Evolutionary conservation across 805 yeast species (phyloP).

Genomic region (Metschnikowia henanensis): DNA sequence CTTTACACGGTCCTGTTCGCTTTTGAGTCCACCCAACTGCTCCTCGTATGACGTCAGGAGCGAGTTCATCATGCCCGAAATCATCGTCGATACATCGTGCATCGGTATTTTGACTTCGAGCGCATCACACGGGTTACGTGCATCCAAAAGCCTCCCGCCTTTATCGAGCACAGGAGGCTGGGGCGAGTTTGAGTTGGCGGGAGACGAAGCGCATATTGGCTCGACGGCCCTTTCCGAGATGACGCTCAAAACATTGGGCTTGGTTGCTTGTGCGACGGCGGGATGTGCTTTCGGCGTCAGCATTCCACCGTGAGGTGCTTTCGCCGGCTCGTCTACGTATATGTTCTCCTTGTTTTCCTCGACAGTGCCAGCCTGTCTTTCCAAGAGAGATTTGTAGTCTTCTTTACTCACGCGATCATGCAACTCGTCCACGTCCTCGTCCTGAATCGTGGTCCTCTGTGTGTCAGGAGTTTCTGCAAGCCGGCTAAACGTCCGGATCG

Average conservation of each 20-base stretch:
- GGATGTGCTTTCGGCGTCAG: slow-evolving; percentile 31
- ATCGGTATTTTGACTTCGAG: slow-evolving; percentile 26
- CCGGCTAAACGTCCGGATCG: slow-evolving; percentile 14
- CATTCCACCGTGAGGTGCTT: slow-evolving; percentile 23
- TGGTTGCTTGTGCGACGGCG: background rate
- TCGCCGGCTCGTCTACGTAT: slow-evolving; percentile 37
- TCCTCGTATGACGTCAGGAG: slow-evolving; percentile 55
- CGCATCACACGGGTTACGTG: background rate
- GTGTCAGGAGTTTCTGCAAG: slow-evolving; percentile 44
- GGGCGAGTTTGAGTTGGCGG: slow-evolving; percentile 24
- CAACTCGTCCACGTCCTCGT: slow-evolving; percentile 36
- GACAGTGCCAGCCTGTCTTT: slow-evolving; percentile 22
- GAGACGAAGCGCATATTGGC: slow-evolving; percentile 30
- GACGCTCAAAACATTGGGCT: slow-evolving; percentile 12
- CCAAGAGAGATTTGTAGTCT: slow-evolving; percentile 30
- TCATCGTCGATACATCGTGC: slow-evolving; percentile 36
- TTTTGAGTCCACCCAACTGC: slow-evolving; percentile 42
- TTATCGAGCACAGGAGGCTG: slow-evolving; percentile 36
- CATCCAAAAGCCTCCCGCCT: slow-evolving; percentile 26
- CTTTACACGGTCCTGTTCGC: slow-evolving; percentile 22
- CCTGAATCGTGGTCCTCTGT: slow-evolving; percentile 44
- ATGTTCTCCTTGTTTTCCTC: slow-evolving; percentile 51
- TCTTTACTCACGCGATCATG: slow-evolving; percentile 33
- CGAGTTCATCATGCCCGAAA: slow-evolving; percentile 45
- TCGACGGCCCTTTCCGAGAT: slow-evolving; percentile 24